phyloP scores from a whole-genome alignment of 148 eudicot species.

The Vaccinium vitisidaea region DNA sequence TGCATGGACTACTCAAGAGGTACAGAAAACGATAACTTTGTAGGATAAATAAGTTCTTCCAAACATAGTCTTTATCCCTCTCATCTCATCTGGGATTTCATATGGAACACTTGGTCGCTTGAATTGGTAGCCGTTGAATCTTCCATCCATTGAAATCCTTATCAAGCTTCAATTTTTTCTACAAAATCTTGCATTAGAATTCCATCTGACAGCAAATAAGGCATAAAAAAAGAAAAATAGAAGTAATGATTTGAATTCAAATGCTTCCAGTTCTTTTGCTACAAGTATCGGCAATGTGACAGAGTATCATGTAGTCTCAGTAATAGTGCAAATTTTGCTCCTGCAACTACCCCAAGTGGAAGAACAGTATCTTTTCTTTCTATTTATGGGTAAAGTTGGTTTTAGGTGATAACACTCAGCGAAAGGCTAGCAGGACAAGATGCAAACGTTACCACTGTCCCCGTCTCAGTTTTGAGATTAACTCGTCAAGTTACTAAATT shows the following conservation, averaged over 20 bases:
- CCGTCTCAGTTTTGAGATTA: conserved; percentile 82
- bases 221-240: neutral
- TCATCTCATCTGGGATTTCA: neutral
- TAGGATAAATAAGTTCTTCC: neutral
- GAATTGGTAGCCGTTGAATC: neutral
- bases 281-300: neutral
- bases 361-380: neutral
- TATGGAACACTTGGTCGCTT: neutral
- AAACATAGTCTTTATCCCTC: neutral
- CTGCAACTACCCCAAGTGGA: neutral
- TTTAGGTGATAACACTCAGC: conserved; percentile 92
- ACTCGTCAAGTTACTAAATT: conserved; percentile 91
- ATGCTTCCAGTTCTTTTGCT: neutral
- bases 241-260: neutral
- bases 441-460: conserved; percentile 98
- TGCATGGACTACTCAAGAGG: conserved; percentile 99
- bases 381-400: conserved; percentile 17
- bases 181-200: neutral
- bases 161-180: neutral
- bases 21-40: conserved; percentile 18
- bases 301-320: neutral
- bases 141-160: conserved; percentile 5
- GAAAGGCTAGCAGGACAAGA: conserved; percentile 99
- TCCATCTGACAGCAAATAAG: neutral
- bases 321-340: neutral